These are phyloP conservation scores for Zoysia japonica DNA, from an alignment of 176 grass and related monocot genomes.

Conservation along the genomic window DNA sequence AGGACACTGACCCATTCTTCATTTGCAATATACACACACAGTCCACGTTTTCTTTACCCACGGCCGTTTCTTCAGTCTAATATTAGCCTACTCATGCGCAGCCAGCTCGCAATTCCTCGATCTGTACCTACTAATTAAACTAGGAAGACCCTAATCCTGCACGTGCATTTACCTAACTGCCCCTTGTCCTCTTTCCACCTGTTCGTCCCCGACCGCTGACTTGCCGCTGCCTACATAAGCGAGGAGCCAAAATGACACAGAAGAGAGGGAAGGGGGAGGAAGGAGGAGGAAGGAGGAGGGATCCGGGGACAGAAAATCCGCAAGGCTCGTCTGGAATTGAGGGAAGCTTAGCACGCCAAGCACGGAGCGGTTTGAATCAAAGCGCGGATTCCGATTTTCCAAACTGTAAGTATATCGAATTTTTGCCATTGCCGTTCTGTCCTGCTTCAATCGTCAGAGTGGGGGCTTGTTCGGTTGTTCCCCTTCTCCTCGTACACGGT, in stretches of 20 bases:
- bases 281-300: background rate
- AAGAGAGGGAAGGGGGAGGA: background rate
- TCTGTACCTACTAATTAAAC: no score
- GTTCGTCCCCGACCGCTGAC: slow-evolving; percentile 22
- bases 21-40: no score
- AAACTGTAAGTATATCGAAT: background rate
- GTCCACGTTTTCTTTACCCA: no score
- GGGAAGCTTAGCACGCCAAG: background rate
- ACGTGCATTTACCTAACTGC: slow-evolving; percentile 19
- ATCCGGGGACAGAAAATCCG: background rate
- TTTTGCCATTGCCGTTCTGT: background rate
- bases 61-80: no score
- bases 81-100: no score
- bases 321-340: background rate
- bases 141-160: slow-evolving; percentile 23
- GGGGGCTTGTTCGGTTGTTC: background rate
- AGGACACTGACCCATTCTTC: no score
- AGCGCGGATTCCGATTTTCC: background rate
- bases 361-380: background rate
- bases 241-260: background rate
- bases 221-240: slow-evolving; percentile 25
- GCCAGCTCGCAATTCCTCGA: no score
- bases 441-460: background rate
- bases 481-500: background rate
- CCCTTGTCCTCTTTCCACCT: slow-evolving; percentile 1